Evolutionary conservation across 768 basidiomycete genomes (phyloP).

Genomic region (Gelatoporia subvermispora): DNA sequence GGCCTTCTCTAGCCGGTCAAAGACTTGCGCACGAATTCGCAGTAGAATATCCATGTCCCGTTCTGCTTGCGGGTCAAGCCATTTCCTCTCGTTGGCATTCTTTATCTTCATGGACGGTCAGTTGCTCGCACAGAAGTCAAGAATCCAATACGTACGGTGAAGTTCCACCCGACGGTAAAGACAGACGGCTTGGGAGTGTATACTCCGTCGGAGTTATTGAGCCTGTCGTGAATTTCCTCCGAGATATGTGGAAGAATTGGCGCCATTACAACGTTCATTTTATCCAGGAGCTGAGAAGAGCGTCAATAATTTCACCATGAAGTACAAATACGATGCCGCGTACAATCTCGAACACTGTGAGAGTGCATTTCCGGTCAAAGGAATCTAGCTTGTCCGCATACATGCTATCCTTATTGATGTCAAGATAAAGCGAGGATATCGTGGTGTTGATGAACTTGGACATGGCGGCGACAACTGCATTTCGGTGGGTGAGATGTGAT

Average conservation of each 20-base stretch:
- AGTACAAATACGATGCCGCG: conserved; percentile 34
- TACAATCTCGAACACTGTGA: conserved; percentile 72
- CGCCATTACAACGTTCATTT: conserved; percentile 67
- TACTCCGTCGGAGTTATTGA: conserved; percentile 20
- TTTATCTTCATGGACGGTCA: conserved; percentile 2
- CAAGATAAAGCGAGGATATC: conserved; percentile 88
- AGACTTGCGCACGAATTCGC: conserved; percentile 52
- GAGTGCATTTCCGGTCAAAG: conserved; percentile 53
- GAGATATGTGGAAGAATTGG: conserved; percentile 89
- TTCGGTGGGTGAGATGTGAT: background rate
- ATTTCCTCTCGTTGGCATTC: conserved; percentile 43
- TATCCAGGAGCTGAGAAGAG: conserved; percentile 50
- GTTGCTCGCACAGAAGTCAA: background rate
- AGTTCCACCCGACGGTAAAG: conserved; percentile 68
- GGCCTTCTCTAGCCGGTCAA: conserved; percentile 72
- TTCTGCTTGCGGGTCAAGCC: conserved; percentile 55
- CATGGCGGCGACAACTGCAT: conserved; percentile 64
- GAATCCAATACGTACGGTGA: conserved; percentile 46
- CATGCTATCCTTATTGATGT: conserved; percentile 84
- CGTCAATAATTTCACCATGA: background rate
- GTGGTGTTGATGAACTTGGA: conserved; percentile 78
- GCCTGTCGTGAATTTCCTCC: conserved; percentile 69
- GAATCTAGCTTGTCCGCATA: conserved; percentile 63
- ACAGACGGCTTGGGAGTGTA: conserved; percentile 38
- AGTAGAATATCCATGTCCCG: conserved; percentile 63